Evolutionary conservation across 192 early-diverging fungal species (phyloP).

Genomic region (Backusella macrospora): DNA sequence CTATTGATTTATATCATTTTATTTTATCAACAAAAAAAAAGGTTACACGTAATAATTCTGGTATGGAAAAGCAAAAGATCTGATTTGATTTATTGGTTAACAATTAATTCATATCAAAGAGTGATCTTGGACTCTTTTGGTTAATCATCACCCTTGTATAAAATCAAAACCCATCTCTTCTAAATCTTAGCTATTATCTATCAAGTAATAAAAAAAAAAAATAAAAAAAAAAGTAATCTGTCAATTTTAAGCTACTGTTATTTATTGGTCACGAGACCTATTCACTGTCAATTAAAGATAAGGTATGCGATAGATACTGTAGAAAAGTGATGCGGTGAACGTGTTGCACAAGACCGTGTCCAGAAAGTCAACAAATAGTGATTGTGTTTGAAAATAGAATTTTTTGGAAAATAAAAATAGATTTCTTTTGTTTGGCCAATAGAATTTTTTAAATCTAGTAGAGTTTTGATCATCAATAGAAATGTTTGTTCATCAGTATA

Average conservation of each 20-base stretch:
- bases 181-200: background rate
- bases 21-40: background rate
- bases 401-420: background rate
- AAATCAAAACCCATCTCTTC: background rate
- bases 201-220: no score
- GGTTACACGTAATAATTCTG: background rate
- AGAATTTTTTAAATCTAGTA: background rate
- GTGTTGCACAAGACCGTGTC: no score
- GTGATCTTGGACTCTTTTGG: background rate
- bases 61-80: background rate
- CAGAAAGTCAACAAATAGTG: background rate
- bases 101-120: background rate
- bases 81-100: constrained; percentile 11
- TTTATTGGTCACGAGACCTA: no score
- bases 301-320: no score
- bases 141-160: background rate
- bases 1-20: background rate
- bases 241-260: no score
- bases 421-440: background rate
- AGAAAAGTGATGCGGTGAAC: no score
- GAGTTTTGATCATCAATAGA: background rate
- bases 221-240: no score
- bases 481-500: background rate
- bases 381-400: background rate
- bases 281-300: no score